Percentiles rank a stretch among this genome's conserved stretches.
Evolutionary conservation across 305 asterid species (phyloP).

Genomic region (Stenogyne calaminthoides): DNA sequence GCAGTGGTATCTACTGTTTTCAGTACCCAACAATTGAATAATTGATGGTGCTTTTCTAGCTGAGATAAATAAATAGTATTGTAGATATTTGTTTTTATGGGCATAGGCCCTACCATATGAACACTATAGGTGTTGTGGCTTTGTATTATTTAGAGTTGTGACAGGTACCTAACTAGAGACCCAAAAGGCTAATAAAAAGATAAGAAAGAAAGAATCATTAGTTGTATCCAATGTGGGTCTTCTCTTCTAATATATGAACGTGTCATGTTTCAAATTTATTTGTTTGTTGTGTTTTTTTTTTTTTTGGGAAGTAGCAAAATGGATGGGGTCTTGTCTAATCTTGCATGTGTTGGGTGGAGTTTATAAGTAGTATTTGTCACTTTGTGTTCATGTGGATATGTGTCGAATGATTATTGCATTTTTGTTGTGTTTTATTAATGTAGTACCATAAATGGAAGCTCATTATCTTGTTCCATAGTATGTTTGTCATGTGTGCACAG

Average conservation of each 20-base stretch:
- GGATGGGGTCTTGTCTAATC: too few relatives aligned
- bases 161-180: slow-evolving; percentile 33
- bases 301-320: neutral
- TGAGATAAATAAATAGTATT: neutral
- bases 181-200: slow-evolving; percentile 19
- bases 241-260: neutral
- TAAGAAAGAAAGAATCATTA: slow-evolving; percentile 30
- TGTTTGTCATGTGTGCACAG: neutral
- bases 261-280: slow-evolving; percentile 23
- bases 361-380: too few relatives aligned
- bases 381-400: neutral
- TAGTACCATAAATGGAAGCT: neutral
- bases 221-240: slow-evolving; percentile 25
- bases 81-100: neutral
- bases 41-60: slow-evolving; percentile 2
- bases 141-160: slow-evolving; percentile 27
- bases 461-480: neutral
- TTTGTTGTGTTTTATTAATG: neutral
- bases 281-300: neutral
- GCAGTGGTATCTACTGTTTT: neutral
- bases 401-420: too few relatives aligned
- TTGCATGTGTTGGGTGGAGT: too few relatives aligned
- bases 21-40: neutral
- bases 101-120: slow-evolving; percentile 4
- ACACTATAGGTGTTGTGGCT: neutral